A percentile compares a stretch with the other conserved stretches of the same genome.
Conservation (phyloP, 768 basidiomycete species). For the Mycena capillaripes region DNA sequence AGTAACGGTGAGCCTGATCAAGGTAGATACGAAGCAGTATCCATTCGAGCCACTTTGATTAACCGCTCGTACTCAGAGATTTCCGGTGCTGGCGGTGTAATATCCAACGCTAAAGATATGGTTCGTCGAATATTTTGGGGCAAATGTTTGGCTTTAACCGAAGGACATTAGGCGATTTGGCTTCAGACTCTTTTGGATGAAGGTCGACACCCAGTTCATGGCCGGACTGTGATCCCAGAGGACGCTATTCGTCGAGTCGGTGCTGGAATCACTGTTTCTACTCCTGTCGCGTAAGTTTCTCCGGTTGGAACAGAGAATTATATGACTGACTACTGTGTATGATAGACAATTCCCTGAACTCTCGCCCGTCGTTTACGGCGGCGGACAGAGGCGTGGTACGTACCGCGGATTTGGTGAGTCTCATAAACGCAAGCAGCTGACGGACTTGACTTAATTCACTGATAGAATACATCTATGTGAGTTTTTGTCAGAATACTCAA, state of each 20-base stretch:
- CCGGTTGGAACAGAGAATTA: background rate
- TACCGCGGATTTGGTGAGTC: constrained; percentile 40
- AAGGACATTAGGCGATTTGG: constrained; percentile 37
- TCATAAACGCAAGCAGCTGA: too few species aligned
- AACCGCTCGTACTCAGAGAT: background rate
- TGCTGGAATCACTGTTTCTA: constrained; percentile 35
- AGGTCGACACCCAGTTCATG: constrained; percentile 33
- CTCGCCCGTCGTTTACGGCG: constrained; percentile 43
- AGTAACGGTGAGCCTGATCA: background rate
- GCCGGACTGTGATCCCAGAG: constrained; percentile 35
- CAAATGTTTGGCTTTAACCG: background rate
- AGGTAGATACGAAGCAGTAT: background rate
- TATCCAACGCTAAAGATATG: constrained; percentile 41
- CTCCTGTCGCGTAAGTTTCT: constrained; percentile 30
- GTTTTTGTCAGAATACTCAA: background rate
- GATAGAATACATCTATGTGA: constrained; percentile 29
- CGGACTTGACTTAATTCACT: background rate
- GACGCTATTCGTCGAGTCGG: constrained; percentile 34
- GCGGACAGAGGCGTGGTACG: constrained; percentile 36
- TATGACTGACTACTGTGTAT: background rate
- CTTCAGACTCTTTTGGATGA: constrained; percentile 35
- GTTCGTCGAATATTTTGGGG: constrained; percentile 13
- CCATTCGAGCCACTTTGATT: background rate
- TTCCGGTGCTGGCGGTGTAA: constrained; percentile 42
- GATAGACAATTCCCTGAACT: constrained; percentile 37